A percentile compares a stretch with the other conserved stretches of the same genome.
Conservation (phyloP, 306 rosid genomes). For the Heteromeles arbutifolia region DNA sequence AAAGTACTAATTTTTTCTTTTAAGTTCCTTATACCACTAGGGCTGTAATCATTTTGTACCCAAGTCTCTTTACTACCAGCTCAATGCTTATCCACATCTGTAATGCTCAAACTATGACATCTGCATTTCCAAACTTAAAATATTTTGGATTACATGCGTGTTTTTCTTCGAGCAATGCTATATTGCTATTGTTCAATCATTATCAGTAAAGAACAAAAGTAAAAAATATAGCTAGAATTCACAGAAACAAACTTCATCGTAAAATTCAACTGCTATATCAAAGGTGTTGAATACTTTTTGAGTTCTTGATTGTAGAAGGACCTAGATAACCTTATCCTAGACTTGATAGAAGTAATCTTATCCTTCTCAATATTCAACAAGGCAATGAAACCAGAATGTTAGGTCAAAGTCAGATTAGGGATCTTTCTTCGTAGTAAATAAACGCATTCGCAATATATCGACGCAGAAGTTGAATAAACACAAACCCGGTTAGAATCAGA, state of each 20-base stretch:
- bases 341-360: slow-evolving; percentile 6
- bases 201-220: neutral
- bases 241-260: neutral
- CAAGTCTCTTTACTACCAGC: slow-evolving; percentile 2
- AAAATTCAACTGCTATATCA: neutral
- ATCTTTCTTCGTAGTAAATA: slow-evolving; percentile 22
- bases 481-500: slow-evolving; percentile 7
- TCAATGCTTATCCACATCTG: neutral
- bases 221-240: neutral
- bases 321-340: slow-evolving; percentile 10
- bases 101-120: neutral
- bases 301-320: neutral
- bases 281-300: neutral
- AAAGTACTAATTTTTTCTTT: neutral
- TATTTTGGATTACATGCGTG: neutral
- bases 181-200: neutral
- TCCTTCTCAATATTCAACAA: slow-evolving; percentile 19
- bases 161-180: neutral
- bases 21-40: neutral
- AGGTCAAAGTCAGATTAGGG: slow-evolving; percentile 41
- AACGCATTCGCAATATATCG: slow-evolving; percentile 19
- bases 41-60: neutral
- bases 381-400: slow-evolving; percentile 16
- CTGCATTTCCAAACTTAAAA: neutral
- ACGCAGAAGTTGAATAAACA: slow-evolving; percentile 27